Conservation (phyloP, 306 rosid genomes). For the Abrus pulchellus region DNA sequence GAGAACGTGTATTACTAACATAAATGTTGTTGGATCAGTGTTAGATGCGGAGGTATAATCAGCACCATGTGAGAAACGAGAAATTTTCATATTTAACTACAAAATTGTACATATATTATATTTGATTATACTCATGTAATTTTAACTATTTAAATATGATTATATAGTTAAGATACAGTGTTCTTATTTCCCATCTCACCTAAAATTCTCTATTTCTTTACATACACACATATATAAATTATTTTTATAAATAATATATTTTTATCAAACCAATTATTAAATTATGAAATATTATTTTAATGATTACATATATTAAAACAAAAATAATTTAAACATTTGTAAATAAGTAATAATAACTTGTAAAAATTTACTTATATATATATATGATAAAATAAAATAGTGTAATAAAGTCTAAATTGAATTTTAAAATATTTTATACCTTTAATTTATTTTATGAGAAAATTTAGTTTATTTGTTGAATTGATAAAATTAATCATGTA, state of each 20-base stretch:
- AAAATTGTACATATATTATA: background rate
- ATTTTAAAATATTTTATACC: background rate
- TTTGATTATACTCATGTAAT: no score
- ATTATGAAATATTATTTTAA: background rate
- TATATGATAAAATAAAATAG: background rate
- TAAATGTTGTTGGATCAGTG: background rate
- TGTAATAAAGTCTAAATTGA: background rate
- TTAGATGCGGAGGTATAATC: background rate
- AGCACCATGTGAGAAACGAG: background rate
- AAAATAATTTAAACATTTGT: background rate
- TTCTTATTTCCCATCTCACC: background rate
- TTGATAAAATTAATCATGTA: background rate
- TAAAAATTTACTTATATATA: no score
- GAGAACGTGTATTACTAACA: background rate
- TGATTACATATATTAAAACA: background rate
- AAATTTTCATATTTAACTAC: background rate
- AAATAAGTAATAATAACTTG: background rate
- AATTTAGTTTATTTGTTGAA: background rate
- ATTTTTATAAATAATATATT: background rate
- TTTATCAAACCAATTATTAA: background rate
- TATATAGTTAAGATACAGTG: no score
- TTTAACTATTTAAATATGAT: no score
- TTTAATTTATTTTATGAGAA: no score
- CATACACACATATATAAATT: no score
- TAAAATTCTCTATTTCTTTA: background rate